Conservation (phyloP, 2,329 filamentous ascomycete species). For the Daldinia sp. region DNA sequence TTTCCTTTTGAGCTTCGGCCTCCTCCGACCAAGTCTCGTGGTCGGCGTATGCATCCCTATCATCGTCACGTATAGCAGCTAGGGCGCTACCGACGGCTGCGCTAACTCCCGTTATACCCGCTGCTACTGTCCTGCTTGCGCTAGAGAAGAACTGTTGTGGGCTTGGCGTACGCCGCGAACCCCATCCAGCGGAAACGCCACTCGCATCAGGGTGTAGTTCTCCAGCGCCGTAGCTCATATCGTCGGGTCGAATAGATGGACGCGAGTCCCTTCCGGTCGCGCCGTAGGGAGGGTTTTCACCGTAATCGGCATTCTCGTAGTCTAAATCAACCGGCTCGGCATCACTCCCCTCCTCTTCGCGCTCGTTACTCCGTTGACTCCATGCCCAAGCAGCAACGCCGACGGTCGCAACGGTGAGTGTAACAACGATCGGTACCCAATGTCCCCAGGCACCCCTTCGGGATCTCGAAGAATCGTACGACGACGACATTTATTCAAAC, state of each 20-base stretch:
- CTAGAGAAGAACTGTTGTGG: conserved; percentile 88
- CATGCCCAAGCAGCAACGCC: conserved; percentile 92
- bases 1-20: conserved; percentile 71
- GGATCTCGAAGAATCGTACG: conserved; percentile 70
- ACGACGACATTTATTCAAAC: conserved; percentile 63
- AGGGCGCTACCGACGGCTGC: conserved; percentile 84
- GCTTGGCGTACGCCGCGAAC: conserved; percentile 80
- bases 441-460: conserved; percentile 75
- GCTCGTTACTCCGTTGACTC: conserved; percentile 83
- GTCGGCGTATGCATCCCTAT: conserved; percentile 80
- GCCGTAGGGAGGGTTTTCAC: conserved; percentile 61
- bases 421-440: conserved; percentile 89
- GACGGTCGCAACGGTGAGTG: conserved; percentile 85
- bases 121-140: conserved; percentile 81
- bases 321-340: conserved; percentile 59
- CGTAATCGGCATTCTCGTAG: conserved; percentile 58
- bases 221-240: conserved; percentile 54
- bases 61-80: conserved; percentile 84
- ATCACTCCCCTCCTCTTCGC: conserved; percentile 71
- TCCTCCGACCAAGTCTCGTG: conserved; percentile 94
- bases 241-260: conserved; percentile 51
- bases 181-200: conserved; percentile 63
- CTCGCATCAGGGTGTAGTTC: conserved; percentile 48
- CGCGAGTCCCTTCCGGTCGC: conserved; percentile 50
- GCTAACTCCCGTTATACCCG: conserved; percentile 83